Conservation (phyloP, 192 early-diverging fungal genomes). For the Pilaira anomala region DNA sequence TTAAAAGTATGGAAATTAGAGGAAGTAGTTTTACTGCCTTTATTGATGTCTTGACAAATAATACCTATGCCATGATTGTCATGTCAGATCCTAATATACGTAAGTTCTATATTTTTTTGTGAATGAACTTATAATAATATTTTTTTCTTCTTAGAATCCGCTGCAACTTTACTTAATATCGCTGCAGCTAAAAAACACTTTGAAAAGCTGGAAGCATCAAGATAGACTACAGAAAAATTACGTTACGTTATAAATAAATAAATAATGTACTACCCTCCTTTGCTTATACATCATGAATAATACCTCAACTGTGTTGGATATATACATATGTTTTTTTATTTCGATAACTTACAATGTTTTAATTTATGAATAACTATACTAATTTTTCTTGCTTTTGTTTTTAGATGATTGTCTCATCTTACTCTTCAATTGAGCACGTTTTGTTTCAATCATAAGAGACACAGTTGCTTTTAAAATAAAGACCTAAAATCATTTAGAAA, state of each 20-base stretch:
- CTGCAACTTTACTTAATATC: constrained; percentile 80
- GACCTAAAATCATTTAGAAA: too few species aligned
- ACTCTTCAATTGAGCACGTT: constrained; percentile 35
- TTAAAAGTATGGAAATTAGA: constrained; percentile 86
- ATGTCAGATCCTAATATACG: constrained; percentile 80
- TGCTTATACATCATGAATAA: too few species aligned
- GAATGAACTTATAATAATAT: background rate
- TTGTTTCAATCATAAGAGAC: constrained; percentile 36
- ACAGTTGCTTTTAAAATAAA: constrained; percentile 37
- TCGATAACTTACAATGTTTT: too few species aligned
- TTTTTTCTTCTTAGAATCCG: constrained; percentile 59
- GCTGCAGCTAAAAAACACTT: constrained; percentile 76
- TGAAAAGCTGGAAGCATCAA: constrained; percentile 69
- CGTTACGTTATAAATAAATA: too few species aligned
- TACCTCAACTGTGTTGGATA: too few species aligned
- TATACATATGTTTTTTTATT: too few species aligned
- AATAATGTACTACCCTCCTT: too few species aligned
- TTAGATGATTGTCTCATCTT: constrained; percentile 7
- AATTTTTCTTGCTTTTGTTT: too few species aligned
- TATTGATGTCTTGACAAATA: constrained; percentile 78
- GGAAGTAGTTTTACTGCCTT: constrained; percentile 71
- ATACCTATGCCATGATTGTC: constrained; percentile 87
- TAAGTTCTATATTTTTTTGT: constrained; percentile 33
- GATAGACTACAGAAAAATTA: too few species aligned
- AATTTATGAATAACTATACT: too few species aligned